Evolutionary conservation across 164 flowering plant species (phyloP).

Genomic region (Nymphaea thermarum): DNA sequence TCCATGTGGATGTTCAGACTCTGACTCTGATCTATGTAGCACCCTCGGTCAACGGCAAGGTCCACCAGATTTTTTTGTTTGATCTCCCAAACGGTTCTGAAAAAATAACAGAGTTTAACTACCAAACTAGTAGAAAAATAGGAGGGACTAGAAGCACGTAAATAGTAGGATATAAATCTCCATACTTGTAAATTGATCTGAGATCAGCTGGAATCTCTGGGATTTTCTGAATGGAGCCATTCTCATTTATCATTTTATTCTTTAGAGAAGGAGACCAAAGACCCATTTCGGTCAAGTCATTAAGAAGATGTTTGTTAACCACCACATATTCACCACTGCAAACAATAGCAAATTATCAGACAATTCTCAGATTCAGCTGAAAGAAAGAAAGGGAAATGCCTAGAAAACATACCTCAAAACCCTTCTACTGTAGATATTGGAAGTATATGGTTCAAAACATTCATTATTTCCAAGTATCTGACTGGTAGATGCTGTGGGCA

Average conservation of each 20-base stretch:
- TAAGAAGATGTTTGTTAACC: slow-evolving; percentile 95
- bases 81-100: slow-evolving; percentile 96
- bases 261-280: slow-evolving; percentile 84
- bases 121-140: neutral
- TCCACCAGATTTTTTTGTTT: slow-evolving; percentile 88
- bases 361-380: no score
- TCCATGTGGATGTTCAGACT: slow-evolving; percentile 97
- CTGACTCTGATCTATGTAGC: slow-evolving; percentile 94
- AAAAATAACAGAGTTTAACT: no score
- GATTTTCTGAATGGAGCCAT: slow-evolving; percentile 79
- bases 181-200: slow-evolving; percentile 66
- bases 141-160: no score
- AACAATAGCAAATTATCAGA: neutral
- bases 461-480: slow-evolving; percentile 98
- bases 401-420: slow-evolving; percentile 57
- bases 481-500: slow-evolving; percentile 99
- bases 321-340: slow-evolving; percentile 95
- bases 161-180: neutral
- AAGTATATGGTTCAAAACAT: slow-evolving; percentile 98
- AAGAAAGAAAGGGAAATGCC: neutral
- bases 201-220: slow-evolving; percentile 66
- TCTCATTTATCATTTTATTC: slow-evolving; percentile 68
- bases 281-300: slow-evolving; percentile 96
- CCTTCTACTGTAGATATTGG: slow-evolving; percentile 89
- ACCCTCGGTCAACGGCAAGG: slow-evolving; percentile 96